A percentile compares a stretch with the other conserved stretches of the same genome.
These are phyloP conservation scores for Patellifolia procumbens DNA, from an alignment of 179 eudicot species.

Conservation along the genomic window DNA sequence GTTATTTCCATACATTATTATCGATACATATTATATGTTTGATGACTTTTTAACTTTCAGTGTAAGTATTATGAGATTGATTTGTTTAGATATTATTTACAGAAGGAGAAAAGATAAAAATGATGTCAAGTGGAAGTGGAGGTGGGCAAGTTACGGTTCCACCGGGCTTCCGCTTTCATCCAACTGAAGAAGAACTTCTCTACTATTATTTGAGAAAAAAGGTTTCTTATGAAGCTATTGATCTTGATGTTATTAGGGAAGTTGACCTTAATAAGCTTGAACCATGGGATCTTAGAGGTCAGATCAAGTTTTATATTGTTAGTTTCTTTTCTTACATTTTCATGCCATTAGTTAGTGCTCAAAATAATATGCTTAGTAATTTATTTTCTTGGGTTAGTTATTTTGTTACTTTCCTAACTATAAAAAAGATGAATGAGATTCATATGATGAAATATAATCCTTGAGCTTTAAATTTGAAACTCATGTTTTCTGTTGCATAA, in stretches of 20 bases:
- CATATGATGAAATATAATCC: no score
- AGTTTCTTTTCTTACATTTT: background rate
- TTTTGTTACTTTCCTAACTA: no score
- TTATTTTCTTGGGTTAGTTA: no score
- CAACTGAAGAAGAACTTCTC: conserved; percentile 90
- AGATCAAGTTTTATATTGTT: background rate
- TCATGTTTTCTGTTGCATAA: no score
- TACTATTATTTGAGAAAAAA: conserved; percentile 87
- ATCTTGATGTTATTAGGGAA: conserved; percentile 89
- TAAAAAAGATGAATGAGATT: no score
- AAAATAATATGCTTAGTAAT: no score
- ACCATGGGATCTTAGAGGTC: conserved; percentile 99
- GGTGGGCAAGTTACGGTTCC: conserved; percentile 70
- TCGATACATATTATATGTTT: background rate
- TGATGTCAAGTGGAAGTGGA: conserved; percentile 38
- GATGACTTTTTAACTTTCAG: background rate
- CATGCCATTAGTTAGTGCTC: no score
- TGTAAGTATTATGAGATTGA: conserved; percentile 13
- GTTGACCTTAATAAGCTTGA: conserved; percentile 95
- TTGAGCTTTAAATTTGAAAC: no score
- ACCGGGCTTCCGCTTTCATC: conserved; percentile 91
- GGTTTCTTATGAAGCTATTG: conserved; percentile 88
- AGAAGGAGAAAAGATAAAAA: background rate
- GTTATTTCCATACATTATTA: no score
- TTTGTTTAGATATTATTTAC: background rate